A percentile compares a stretch with the other conserved stretches of the same genome.
These are phyloP conservation scores for Akanthomyces uredinophilus DNA, from an alignment of 2,329 filamentous ascomycete genomes.

Conservation along the genomic window DNA sequence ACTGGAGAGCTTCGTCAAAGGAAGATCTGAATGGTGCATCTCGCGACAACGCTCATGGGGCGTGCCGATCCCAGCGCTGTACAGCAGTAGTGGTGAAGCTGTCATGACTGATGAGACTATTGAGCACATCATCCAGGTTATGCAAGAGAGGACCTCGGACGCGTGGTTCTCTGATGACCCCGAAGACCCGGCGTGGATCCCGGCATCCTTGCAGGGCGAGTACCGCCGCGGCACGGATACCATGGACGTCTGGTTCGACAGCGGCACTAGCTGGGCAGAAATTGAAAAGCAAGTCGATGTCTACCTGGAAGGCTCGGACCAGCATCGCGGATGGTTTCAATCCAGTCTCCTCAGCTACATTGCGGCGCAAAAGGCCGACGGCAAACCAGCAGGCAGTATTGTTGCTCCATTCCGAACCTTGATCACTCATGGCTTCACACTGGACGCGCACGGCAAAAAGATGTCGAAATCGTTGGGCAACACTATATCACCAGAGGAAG, in stretches of 20 bases:
- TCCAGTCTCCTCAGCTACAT: slow-evolving; percentile 87
- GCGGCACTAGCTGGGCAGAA: slow-evolving; percentile 84
- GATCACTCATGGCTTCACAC: slow-evolving; percentile 92
- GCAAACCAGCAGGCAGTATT: slow-evolving; percentile 23
- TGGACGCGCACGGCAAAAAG: slow-evolving; percentile 87
- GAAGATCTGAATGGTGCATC: slow-evolving; percentile 95
- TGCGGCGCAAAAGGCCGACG: slow-evolving; percentile 49
- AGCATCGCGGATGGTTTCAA: slow-evolving; percentile 98
- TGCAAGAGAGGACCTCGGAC: slow-evolving; percentile 75
- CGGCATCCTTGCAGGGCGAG: slow-evolving; percentile 49
- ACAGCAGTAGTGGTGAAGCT: slow-evolving; percentile 65
- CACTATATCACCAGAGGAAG: slow-evolving; percentile 70
- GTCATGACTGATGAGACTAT: slow-evolving; percentile 77
- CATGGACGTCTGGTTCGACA: slow-evolving; percentile 99
- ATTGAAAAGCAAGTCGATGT: slow-evolving; percentile 63
- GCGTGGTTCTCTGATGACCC: slow-evolving; percentile 86
- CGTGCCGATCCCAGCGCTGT: slow-evolving; percentile 89
- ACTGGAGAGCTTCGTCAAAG: slow-evolving; percentile 79
- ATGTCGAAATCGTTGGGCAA: slow-evolving; percentile 99
- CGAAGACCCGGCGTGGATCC: slow-evolving; percentile 74
- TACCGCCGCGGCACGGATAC: slow-evolving; percentile 83
- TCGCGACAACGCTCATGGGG: slow-evolving; percentile 95
- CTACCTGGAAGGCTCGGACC: slow-evolving; percentile 90
- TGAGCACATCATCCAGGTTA: slow-evolving; percentile 74
- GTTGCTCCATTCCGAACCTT: slow-evolving; percentile 74